phyloP scores from a whole-genome alignment of 768 basidiomycete genomes.

The Asterophora parasitica region DNA sequence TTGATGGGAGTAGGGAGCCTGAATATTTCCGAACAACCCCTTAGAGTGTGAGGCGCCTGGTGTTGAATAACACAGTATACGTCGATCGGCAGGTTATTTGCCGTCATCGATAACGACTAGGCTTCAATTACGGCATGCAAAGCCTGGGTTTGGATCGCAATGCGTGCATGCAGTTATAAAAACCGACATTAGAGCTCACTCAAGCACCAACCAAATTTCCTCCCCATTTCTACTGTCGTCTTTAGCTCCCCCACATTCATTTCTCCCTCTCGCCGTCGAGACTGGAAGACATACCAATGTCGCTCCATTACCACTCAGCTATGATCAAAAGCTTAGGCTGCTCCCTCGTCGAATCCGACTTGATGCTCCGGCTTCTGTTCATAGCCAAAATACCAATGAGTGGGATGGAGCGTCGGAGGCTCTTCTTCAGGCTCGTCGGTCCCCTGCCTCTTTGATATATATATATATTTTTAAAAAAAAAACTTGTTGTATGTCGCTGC shows the following conservation, averaged over 20 bases:
- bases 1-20: background rate
- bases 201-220: too few relatives aligned
- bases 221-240: too few relatives aligned
- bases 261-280: conserved; percentile 3
- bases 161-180: conserved; percentile 7
- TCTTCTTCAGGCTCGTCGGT: conserved; percentile 5
- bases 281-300: conserved; percentile 12
- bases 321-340: conserved; percentile 30
- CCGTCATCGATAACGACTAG: conserved; percentile 18
- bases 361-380: conserved; percentile 40
- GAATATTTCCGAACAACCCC: background rate
- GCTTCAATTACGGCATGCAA: background rate
- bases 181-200: background rate
- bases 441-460: background rate
- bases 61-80: conserved; percentile 15
- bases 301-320: conserved; percentile 27
- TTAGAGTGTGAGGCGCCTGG: background rate
- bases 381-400: conserved; percentile 47
- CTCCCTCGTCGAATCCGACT: conserved; percentile 30
- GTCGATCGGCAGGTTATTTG: conserved; percentile 1
- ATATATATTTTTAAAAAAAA: too few relatives aligned
- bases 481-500: too few relatives aligned
- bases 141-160: conserved; percentile 3
- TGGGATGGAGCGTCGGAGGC: conserved; percentile 36
- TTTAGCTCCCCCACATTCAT: too few relatives aligned